Evolutionary conservation across 2,329 filamentous ascomycete genomes (phyloP).

Genomic region (Aureobasidium mangrovei): DNA sequence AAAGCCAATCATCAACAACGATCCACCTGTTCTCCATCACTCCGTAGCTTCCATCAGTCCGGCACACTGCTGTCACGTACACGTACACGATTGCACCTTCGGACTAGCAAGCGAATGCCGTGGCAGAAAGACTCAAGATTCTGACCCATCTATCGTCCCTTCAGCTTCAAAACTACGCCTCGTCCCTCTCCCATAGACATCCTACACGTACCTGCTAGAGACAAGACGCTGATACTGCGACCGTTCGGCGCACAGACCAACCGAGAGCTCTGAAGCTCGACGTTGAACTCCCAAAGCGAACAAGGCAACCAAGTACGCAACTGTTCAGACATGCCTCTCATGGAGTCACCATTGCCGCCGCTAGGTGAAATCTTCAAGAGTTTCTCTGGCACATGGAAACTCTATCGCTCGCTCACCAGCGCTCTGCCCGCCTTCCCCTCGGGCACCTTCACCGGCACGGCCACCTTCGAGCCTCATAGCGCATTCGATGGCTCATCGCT

Average conservation of each 20-base stretch:
- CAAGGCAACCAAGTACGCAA: background rate
- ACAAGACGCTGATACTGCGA: background rate
- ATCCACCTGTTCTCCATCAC: background rate
- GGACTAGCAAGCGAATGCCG: no score
- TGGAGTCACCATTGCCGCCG: conserved; percentile 11
- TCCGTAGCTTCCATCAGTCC: background rate
- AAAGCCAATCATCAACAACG: background rate
- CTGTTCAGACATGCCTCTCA: background rate
- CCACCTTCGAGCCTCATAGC: conserved; percentile 26
- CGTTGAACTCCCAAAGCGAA: background rate
- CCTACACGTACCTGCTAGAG: background rate
- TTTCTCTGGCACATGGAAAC: conserved; percentile 27
- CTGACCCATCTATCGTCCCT: no score
- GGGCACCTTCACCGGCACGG: conserved; percentile 28
- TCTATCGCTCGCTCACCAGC: conserved; percentile 26
- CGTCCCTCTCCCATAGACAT: no score
- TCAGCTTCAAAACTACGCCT: no score
- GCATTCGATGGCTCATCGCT: conserved; percentile 21
- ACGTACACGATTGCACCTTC: no score
- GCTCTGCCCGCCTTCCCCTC: conserved; percentile 27
- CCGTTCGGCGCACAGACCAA: background rate
- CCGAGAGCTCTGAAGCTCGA: background rate
- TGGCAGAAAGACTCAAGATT: no score
- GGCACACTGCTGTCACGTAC: no score
- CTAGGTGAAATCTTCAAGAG: conserved; percentile 25